A percentile compares a stretch with the other conserved stretches of the same genome.
Conservation (phyloP, 2,329 filamentous ascomycete species). For the Phialophora macrospora region DNA sequence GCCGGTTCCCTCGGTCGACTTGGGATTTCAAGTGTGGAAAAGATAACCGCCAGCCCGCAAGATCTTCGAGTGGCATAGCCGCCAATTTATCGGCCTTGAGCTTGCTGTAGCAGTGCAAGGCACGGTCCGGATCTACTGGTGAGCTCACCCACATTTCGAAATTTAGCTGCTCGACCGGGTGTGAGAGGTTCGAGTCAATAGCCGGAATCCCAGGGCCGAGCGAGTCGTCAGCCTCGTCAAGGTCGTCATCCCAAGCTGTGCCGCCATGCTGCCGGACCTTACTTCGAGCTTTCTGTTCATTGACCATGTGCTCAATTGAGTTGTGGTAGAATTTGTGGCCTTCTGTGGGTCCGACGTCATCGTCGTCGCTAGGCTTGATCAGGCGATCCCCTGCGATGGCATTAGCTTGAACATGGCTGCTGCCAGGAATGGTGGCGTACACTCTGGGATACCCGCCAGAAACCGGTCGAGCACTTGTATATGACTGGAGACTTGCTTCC, state of each 20-base stretch:
- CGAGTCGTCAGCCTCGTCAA: conserved; percentile 10
- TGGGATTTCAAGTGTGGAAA: conserved; percentile 50
- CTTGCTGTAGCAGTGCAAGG: conserved; percentile 52
- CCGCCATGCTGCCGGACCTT: not conserved
- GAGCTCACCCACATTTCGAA: conserved; percentile 56
- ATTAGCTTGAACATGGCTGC: conserved; percentile 13
- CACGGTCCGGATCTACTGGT: conserved; percentile 46
- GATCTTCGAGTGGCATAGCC: conserved; percentile 48
- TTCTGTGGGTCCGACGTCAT: conserved; percentile 16
- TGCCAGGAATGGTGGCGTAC: conserved; percentile 46
- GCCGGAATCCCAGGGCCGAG: not conserved
- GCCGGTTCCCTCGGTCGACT: conserved; percentile 44
- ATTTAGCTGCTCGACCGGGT: conserved; percentile 43
- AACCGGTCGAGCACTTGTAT: conserved; percentile 66
- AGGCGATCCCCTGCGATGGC: conserved; percentile 29
- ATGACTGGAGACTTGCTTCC: conserved; percentile 69
- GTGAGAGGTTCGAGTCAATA: conserved; percentile 2
- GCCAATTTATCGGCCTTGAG: conserved; percentile 48
- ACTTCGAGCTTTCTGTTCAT: conserved; percentile 23
- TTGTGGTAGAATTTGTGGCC: conserved; percentile 35
- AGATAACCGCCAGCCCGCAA: conserved; percentile 48
- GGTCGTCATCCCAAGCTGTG: conserved; percentile 12
- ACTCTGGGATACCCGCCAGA: conserved; percentile 57
- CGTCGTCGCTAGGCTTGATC: conserved; percentile 26
- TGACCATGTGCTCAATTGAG: conserved; percentile 36